Percentiles rank a stretch among this genome's conserved stretches.
phyloP scores from a whole-genome alignment of 805 yeast genomes.

The Hemisphaericaspora nanyangensis region DNA sequence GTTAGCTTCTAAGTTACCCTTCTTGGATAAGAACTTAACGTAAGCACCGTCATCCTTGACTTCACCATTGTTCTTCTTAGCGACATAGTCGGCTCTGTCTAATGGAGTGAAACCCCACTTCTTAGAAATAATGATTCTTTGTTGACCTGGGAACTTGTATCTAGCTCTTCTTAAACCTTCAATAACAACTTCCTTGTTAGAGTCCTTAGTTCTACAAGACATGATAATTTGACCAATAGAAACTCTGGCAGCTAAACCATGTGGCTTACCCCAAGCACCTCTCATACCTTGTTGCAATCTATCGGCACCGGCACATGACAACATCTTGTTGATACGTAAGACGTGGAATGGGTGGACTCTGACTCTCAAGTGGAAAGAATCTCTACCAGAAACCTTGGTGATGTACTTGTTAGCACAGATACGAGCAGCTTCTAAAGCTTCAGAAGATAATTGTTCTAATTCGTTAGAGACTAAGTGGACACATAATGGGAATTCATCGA shows the following conservation, averaged over 20 bases:
- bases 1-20: slow-evolving; percentile 93
- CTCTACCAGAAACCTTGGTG: slow-evolving; percentile 97
- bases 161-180: slow-evolving; percentile 99
- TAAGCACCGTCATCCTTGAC: slow-evolving; percentile 99
- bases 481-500: slow-evolving; percentile 99
- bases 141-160: slow-evolving; percentile 99
- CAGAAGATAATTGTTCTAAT: slow-evolving; percentile 98
- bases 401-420: slow-evolving; percentile 99
- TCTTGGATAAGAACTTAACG: slow-evolving; percentile 96
- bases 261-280: slow-evolving; percentile 99
- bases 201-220: slow-evolving; percentile 97
- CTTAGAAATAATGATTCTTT: slow-evolving; percentile 97
- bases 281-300: slow-evolving; percentile 99
- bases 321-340: slow-evolving; percentile 99
- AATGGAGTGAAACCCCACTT: slow-evolving; percentile 99
- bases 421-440: slow-evolving; percentile 99
- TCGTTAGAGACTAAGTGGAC: slow-evolving; percentile 99
- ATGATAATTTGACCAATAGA: slow-evolving; percentile 96
- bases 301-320: slow-evolving; percentile 99
- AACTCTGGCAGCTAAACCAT: slow-evolving; percentile 99
- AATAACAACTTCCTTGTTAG: slow-evolving; percentile 93
- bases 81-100: slow-evolving; percentile 95
- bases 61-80: slow-evolving; percentile 94
- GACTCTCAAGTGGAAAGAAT: slow-evolving; percentile 99
- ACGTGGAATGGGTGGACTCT: slow-evolving; percentile 99